A percentile compares a stretch with the other conserved stretches of the same genome.
Evolutionary conservation across 768 basidiomycete genomes (phyloP).

Genomic region (Lentinula sp.): DNA sequence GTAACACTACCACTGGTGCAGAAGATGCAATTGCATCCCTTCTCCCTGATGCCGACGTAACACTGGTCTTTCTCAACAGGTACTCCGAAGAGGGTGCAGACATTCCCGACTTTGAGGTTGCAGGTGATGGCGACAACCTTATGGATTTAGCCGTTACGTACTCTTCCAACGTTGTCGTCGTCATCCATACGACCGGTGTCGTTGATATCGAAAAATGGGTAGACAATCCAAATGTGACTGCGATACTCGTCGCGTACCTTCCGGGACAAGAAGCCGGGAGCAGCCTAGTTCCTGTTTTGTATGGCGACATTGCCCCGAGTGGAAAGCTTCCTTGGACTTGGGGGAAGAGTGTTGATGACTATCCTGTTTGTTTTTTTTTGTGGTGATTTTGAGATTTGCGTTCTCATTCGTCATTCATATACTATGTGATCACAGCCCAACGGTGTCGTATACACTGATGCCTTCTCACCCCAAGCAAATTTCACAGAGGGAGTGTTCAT

Average conservation of each 20-base stretch:
- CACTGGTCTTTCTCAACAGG: not conserved
- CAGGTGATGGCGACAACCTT: conserved; percentile 28
- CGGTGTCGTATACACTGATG: not conserved
- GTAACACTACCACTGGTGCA: not conserved
- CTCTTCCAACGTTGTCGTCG: conserved; percentile 27
- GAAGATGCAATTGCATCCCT: not conserved
- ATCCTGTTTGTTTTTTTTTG: conserved; percentile 21
- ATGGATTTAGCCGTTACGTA: conserved; percentile 24
- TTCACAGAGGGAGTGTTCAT: conserved; percentile 9
- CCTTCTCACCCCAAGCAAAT: not conserved
- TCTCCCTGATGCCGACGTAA: not conserved
- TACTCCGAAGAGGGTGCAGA: not conserved
- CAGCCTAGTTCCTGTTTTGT: conserved; percentile 43
- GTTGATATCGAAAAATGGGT: conserved; percentile 30
- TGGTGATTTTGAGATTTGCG: no score
- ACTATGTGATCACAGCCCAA: not conserved
- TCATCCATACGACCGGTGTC: conserved; percentile 32
- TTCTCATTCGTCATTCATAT: not conserved
- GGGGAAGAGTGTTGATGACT: conserved; percentile 38
- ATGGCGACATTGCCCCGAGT: conserved; percentile 44
- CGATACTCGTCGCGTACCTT: conserved; percentile 27
- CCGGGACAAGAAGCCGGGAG: conserved; percentile 48
- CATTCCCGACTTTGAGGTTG: conserved; percentile 23
- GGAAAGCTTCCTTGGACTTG: conserved; percentile 49
- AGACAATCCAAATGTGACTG: conserved; percentile 28